phyloP scores from a whole-genome alignment of 2,329 filamentous ascomycete genomes.

The Verticillium klebahnii region DNA sequence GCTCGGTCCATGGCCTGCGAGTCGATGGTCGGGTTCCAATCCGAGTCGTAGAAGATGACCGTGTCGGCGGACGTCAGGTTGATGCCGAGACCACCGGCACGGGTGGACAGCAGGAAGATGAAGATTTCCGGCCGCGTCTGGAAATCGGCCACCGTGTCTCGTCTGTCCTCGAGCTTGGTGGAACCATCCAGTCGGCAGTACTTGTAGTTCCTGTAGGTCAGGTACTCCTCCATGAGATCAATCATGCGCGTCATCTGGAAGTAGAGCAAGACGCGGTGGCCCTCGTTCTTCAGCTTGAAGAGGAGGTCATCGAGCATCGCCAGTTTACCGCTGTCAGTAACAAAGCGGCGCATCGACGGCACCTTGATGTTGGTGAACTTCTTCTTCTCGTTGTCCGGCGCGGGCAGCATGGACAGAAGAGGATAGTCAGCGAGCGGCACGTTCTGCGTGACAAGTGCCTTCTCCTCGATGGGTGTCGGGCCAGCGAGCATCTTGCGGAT shows the following conservation, averaged over 20 bases:
- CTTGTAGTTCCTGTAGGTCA: conserved; percentile 98
- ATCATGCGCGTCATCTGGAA: conserved; percentile 99
- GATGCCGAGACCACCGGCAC: conserved; percentile 95
- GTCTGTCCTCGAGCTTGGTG: conserved; percentile 93
- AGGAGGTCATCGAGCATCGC: conserved; percentile 85
- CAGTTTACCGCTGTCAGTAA: conserved; percentile 95
- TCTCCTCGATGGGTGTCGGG: conserved; percentile 60
- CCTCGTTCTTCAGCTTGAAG: conserved; percentile 83
- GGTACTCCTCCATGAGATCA: conserved; percentile 97
- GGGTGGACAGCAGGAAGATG: conserved; percentile 92
- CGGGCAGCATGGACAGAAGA: conserved; percentile 61
- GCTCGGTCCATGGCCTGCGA: conserved; percentile 98
- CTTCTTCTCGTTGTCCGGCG: conserved; percentile 74
- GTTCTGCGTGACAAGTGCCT: conserved; percentile 68
- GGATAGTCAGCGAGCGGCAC: conserved; percentile 63
- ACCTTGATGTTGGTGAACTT: conserved; percentile 88
- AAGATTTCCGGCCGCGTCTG: conserved; percentile 93
- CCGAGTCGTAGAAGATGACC: conserved; percentile 98
- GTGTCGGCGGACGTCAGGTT: conserved; percentile 95
- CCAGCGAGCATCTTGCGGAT: conserved; percentile 75
- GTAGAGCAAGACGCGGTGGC: conserved; percentile 91
- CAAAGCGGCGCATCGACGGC: conserved; percentile 95
- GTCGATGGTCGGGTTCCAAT: conserved; percentile 99
- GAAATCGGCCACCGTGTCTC: conserved; percentile 95
- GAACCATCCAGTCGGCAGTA: conserved; percentile 95